These are phyloP conservation scores for Typha latifolia DNA, from an alignment of 176 grass and related monocot genomes.

Conservation along the genomic window DNA sequence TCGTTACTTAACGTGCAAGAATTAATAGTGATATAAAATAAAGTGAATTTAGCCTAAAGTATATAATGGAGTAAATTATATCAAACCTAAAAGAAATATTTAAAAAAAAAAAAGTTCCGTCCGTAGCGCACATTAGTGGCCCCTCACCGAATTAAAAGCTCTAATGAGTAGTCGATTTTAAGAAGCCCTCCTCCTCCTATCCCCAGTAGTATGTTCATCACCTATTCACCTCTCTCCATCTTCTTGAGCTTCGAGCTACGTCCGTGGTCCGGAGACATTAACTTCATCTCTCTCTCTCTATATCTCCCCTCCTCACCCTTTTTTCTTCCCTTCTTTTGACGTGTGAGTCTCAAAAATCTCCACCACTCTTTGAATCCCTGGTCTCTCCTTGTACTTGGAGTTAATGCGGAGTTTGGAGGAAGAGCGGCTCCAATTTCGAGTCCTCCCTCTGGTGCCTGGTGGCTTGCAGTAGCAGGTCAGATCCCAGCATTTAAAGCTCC, in stretches of 20 bases:
- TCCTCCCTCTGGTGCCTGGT: background rate
- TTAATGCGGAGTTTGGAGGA: background rate
- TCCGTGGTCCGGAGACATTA: background rate
- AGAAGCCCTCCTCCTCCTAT: background rate
- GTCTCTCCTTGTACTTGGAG: background rate
- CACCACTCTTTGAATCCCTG: background rate
- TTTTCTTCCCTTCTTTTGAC: background rate
- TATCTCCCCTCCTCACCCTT: background rate
- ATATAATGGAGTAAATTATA: too few species aligned
- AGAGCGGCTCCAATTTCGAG: too few species aligned
- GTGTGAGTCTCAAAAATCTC: background rate
- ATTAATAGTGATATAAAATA: too few species aligned
- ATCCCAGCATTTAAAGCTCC: slow-evolving; percentile 64
- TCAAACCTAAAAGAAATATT: too few species aligned
- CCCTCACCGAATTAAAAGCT: too few species aligned
- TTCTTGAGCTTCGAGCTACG: background rate
- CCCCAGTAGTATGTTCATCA: too few species aligned
- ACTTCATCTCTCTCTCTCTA: background rate
- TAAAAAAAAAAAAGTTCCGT: too few species aligned
- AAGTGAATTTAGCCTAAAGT: too few species aligned
- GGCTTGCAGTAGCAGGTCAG: slow-evolving; percentile 33
- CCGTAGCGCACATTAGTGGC: too few species aligned
- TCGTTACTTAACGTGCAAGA: too few species aligned
- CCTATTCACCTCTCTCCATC: background rate
- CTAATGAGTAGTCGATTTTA: too few species aligned